Base-by-base conservation (phyloP, 192 early-diverging fungal genomes). In the Dispira parvispora region DNA sequence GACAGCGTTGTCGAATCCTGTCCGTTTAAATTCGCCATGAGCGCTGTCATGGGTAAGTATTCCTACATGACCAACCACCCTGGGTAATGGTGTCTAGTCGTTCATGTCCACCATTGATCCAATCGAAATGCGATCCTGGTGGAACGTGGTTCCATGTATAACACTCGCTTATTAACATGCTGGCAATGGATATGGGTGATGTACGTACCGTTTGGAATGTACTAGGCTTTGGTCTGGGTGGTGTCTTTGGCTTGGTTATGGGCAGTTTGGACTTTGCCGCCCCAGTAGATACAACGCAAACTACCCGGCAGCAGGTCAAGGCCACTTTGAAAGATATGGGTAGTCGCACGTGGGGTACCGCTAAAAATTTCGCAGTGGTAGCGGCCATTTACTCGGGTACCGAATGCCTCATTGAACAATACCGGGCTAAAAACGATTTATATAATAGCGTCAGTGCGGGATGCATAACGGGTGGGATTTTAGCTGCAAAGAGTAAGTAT, bases 381-480 rank as follows among this genome's bases (percentile, higher is more conserved):
- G 91, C 88, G 26, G 87, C 91, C 11, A 84, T 96, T 43, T 99
- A 88, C 75, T 84, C 92, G 27, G 86, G 88, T 8, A 84, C 90
- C 4, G 96, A 99, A 72, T 96, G 96, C 66, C 78, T 88, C 69
- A 94, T 96, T 63, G 96, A 99, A 77, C 81, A 84, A 79, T 97
- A 94, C 67, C 84, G 96, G 25, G 96, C 88, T 10, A 93, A 92
- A 67, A 90, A 96, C 71, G 96, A 99, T 67, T 73, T 93, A 23
- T 90, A 88, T 71, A 99, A 96, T 68, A 84, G 88, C 61, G 69
- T 89, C 13, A 77, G 81, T 21, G 88, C 91, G 26, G 96, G 96
- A 23, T 96, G 94, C 67, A 75, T 96, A 52, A 94, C 96, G 38
- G 94, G 96, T 53, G 92, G 87, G 11, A 75, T 84, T 18, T 68